phyloP scores from a whole-genome alignment of 805 yeast genomes.

The Kluyveromyces nonfermentans region DNA sequence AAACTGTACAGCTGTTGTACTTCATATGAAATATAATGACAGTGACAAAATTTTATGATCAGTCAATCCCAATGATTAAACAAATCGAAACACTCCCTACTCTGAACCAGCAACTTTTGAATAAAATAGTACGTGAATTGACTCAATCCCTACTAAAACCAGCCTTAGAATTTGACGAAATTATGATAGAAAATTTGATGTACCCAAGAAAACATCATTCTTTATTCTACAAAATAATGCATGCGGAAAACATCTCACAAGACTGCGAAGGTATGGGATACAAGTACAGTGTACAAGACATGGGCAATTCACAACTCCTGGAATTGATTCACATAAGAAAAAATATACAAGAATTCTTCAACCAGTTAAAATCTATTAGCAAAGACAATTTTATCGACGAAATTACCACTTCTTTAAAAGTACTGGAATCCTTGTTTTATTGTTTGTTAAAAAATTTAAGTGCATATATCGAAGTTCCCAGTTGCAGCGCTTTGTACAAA shows the following conservation, averaged over 20 bases:
- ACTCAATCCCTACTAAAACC: conserved; percentile 16
- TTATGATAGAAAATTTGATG: conserved; percentile 21
- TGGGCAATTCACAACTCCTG: conserved; percentile 20
- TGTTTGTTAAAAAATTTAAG: conserved; percentile 14
- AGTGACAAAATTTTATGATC: not conserved
- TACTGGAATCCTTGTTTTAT: conserved; percentile 10
- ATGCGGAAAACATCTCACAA: not conserved
- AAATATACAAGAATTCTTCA: conserved; percentile 7
- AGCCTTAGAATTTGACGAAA: conserved; percentile 19
- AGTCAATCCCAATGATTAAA: conserved; percentile 1
- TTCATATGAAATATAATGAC: not conserved
- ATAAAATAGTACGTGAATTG: conserved; percentile 9
- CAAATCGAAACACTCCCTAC: not conserved
- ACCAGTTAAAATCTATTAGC: not conserved
- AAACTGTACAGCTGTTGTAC: no score
- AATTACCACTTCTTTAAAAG: conserved; percentile 1
- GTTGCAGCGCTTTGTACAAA: conserved; percentile 10
- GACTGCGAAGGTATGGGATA: not conserved
- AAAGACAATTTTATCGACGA: not conserved
- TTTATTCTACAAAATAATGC: not conserved
- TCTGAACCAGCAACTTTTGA: conserved; percentile 4
- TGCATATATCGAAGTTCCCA: conserved; percentile 13
- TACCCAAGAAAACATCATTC: conserved; percentile 14
- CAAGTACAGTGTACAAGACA: conserved; percentile 6
- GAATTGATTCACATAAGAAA: conserved; percentile 17